phyloP scores from a whole-genome alignment of 140 eudicot genomes.

The Ambrosia hybrid region DNA sequence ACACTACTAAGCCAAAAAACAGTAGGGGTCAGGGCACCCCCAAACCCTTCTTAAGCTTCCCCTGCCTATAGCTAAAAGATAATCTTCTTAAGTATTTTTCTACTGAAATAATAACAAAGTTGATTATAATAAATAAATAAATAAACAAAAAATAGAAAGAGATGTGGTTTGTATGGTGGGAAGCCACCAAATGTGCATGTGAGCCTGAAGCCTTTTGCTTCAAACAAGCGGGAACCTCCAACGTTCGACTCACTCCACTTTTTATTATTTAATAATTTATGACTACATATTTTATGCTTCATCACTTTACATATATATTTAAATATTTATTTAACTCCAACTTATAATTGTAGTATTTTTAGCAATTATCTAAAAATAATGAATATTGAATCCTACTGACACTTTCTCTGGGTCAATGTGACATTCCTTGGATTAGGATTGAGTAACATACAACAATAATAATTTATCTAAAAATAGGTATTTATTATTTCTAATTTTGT shows the following conservation, averaged over 20 bases:
- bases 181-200: slow-evolving; percentile 27
- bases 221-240: slow-evolving; percentile 41
- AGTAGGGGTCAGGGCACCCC: no score
- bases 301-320: no score
- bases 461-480: neutral
- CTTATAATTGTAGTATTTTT: no score
- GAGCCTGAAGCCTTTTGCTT: slow-evolving; percentile 16
- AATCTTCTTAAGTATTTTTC: no score
- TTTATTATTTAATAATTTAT: neutral
- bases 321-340: no score
- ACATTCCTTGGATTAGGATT: neutral
- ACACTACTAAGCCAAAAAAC: no score
- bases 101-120: no score
- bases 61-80: no score
- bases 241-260: slow-evolving; percentile 46
- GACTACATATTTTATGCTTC: no score
- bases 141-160: neutral
- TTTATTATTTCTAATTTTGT: neutral
- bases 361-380: no score
- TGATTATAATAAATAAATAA: no score
- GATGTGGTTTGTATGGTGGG: slow-evolving; percentile 4
- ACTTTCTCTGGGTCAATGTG: neutral
- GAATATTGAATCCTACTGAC: neutral
- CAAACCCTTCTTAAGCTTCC: no score
- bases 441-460: neutral